phyloP scores from a whole-genome alignment of 2,329 filamentous ascomycete species.

The Fusarium buharicum region DNA sequence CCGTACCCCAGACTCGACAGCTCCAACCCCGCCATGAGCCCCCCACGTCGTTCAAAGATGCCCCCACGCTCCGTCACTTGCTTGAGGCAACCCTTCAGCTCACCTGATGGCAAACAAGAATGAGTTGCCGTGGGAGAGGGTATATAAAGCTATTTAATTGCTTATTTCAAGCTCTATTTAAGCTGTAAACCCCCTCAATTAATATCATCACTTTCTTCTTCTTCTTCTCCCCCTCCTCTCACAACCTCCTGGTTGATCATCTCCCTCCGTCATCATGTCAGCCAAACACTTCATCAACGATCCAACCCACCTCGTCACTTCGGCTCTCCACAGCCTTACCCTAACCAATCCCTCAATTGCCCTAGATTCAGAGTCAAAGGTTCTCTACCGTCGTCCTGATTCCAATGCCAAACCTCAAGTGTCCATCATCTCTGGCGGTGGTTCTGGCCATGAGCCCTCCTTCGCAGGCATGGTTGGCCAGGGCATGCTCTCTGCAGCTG shows the following conservation, averaged over 20 bases:
- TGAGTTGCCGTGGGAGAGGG: constrained; percentile 4
- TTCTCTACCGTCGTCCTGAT: constrained; percentile 77
- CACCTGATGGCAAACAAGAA: constrained; percentile 6
- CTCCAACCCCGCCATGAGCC: constrained; percentile 23
- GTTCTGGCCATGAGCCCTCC: constrained; percentile 88
- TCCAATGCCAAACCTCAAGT: constrained; percentile 67
- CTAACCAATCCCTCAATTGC: constrained; percentile 85
- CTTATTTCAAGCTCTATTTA: neutral
- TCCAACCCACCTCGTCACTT: constrained; percentile 78
- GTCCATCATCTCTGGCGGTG: constrained; percentile 87
- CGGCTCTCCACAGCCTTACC: constrained; percentile 80
- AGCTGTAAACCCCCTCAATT: neutral
- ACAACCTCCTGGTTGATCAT: constrained; percentile 10
- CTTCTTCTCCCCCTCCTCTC: neutral
- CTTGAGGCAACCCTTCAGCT: neutral
- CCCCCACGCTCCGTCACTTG: constrained; percentile 21
- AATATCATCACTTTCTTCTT: neutral
- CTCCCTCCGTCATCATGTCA: constrained; percentile 53
- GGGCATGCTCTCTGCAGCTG: constrained; percentile 82
- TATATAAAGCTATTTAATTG: constrained; percentile 5
- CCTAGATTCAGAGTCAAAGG: constrained; percentile 82
- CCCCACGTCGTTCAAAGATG: constrained; percentile 15
- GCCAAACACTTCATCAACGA: constrained; percentile 91
- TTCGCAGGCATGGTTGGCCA: constrained; percentile 87
- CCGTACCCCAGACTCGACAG: constrained; percentile 19